Conservation (phyloP, 805 yeast genomes). For the Metahyphopichia silvanorum region DNA sequence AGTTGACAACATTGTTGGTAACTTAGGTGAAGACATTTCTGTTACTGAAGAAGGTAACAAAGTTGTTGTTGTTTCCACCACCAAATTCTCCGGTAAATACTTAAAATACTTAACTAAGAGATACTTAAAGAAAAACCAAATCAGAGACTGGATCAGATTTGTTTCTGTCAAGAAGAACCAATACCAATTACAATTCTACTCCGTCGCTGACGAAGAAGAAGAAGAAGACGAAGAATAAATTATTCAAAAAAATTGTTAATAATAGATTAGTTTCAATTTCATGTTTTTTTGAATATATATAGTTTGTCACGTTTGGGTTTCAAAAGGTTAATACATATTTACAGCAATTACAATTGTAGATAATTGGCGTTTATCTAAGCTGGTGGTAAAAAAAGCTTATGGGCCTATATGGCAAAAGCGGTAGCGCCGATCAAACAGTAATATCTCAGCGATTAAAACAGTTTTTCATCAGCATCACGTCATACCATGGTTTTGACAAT, state of each 20-base stretch:
- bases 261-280: too few relatives aligned
- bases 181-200: constrained; percentile 98
- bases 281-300: too few relatives aligned
- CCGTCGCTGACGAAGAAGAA: constrained; percentile 91
- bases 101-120: constrained; percentile 99
- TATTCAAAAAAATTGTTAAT: constrained; percentile 7
- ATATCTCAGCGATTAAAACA: too few relatives aligned
- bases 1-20: constrained; percentile 94
- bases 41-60: constrained; percentile 83
- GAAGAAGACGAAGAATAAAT: constrained; percentile 86
- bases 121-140: constrained; percentile 99
- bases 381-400: too few relatives aligned
- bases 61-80: constrained; percentile 84
- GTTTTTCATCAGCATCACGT: too few relatives aligned
- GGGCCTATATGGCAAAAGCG: too few relatives aligned
- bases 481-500: too few relatives aligned
- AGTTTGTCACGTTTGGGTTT: background rate
- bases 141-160: constrained; percentile 99
- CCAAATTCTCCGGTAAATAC: constrained; percentile 99
- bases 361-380: too few relatives aligned
- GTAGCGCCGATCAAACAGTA: too few relatives aligned
- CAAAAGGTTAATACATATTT: too few relatives aligned
- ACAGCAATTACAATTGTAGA: too few relatives aligned
- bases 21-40: constrained; percentile 93
- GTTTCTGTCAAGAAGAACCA: constrained; percentile 93